phyloP scores from a whole-genome alignment of 371 early-diverging fungal species.

The Smittium culicis region DNA sequence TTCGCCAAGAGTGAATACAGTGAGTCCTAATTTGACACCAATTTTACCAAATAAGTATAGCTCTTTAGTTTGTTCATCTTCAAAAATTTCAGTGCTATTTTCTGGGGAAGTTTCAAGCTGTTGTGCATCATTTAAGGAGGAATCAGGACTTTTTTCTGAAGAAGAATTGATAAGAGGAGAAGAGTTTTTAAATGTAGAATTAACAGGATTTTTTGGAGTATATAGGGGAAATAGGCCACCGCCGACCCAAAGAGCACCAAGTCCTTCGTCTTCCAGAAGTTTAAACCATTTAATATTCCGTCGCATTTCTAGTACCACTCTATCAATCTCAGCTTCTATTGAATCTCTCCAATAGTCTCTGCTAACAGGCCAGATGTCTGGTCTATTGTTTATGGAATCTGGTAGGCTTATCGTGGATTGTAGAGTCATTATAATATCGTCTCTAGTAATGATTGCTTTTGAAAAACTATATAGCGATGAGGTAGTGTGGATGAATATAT shows the following conservation, averaged over 20 bases:
- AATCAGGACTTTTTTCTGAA: no score
- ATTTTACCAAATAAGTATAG: constrained; percentile 27
- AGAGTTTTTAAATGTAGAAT: neutral
- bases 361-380: no score
- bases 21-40: constrained; percentile 26
- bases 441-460: no score
- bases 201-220: neutral
- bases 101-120: neutral
- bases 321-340: constrained; percentile 32
- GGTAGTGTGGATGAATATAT: no score
- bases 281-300: constrained; percentile 31
- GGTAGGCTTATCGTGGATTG: no score
- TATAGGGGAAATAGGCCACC: constrained; percentile 25
- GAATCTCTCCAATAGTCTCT: constrained; percentile 5
- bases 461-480: no score
- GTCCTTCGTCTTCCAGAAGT: constrained; percentile 26
- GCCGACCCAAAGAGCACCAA: constrained; percentile 33
- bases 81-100: neutral
- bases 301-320: constrained; percentile 31
- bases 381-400: no score
- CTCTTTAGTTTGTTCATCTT: constrained; percentile 19
- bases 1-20: constrained; percentile 22
- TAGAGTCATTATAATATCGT: no score
- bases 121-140: neutral
- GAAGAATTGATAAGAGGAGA: neutral